Evolutionary conservation across 306 rosid genomes (phyloP), one percentile per base, ranked within the genome.

Genomic region (Rosa chinensis): DNA sequence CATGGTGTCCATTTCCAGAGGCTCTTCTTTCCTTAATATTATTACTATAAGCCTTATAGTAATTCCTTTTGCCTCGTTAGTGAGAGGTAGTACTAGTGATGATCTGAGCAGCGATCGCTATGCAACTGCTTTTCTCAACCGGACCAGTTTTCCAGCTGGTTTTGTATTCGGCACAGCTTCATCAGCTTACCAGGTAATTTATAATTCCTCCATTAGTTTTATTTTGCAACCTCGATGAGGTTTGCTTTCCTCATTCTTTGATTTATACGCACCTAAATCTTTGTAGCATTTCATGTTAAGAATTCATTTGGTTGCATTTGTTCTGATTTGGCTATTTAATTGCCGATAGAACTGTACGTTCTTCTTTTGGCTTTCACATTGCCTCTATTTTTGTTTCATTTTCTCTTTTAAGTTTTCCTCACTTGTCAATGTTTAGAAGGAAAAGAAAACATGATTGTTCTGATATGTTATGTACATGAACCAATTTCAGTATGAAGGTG

Each of bases 121-220:
- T 73, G 78, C 42, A 10, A 13, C 59, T 20, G 52, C 64, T 14
- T 74, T 64, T 10, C 82, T 88, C 81, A 85, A 86, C 43, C 67
- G 89, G 39, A 66, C 53, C 17, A 79, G 87, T 71, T 88, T 85
- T 21, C 88, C 87, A 1, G 2, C 25, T 1, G 85, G 85, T 5
- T 88, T 88, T 74, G 25, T 85, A 12, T 88, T 88, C 49, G 91
- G 91, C 47, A 79, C 89, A 12, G 87, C 89, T 42, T 83, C 88
- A 0, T 11, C 91, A 1, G 55, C 89, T 39, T 88, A 88, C 71
- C 88, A 83, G 81, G 89, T 85, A 62, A 11, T 5, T 4, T 23
- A 25, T 5, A 13, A 35, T 6, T 63, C 67, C 64, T 20, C 64
- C 64, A 9, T 58, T 3, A 20, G 23, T 58, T 58, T 45, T 45